These are phyloP conservation scores for Coccinonectria pachysandricola DNA, from an alignment of 2,329 filamentous ascomycete species.

Conservation along the genomic window DNA sequence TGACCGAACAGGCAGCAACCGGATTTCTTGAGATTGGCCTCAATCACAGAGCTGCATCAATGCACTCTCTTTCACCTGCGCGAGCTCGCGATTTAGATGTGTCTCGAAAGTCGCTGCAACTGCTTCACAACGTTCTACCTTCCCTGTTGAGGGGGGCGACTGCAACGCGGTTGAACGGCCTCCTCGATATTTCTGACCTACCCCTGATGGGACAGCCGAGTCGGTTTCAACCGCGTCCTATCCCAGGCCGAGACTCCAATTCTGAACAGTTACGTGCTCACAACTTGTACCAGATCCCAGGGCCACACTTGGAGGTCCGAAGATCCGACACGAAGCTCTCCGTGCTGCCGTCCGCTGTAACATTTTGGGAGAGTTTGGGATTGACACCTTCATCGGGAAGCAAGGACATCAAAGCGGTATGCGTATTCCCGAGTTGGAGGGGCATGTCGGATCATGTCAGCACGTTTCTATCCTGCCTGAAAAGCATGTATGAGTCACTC, in stretches of 20 bases:
- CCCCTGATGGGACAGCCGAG: conserved; percentile 42
- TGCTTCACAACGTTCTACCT: conserved; percentile 35
- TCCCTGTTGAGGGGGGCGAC: conserved; percentile 30
- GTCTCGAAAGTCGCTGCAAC: conserved; percentile 38
- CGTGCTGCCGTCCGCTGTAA: conserved; percentile 61
- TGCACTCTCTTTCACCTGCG: conserved; percentile 19
- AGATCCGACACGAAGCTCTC: conserved; percentile 61
- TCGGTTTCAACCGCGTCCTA: conserved; percentile 39
- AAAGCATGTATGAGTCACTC: conserved; percentile 61
- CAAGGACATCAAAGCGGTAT: conserved; percentile 63
- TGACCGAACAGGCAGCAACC: conserved; percentile 59
- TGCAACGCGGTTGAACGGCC: conserved; percentile 32
- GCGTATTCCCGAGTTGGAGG: conserved; percentile 57
- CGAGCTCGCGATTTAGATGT: conserved; percentile 33
- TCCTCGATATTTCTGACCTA: conserved; percentile 48
- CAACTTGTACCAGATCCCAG: conserved; percentile 51
- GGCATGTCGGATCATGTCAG: conserved; percentile 51
- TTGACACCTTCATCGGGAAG: conserved; percentile 59
- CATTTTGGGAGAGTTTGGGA: conserved; percentile 75
- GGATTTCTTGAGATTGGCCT: conserved; percentile 32
- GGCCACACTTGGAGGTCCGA: conserved; percentile 63
- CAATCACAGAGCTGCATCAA: conserved; percentile 10
- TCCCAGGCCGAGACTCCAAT: conserved; percentile 30
- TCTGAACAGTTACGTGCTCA: conserved; percentile 38
- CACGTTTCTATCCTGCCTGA: conserved; percentile 57